Conservation (phyloP, 148 eudicot genomes). For the Fagopyrum esculentum region DNA sequence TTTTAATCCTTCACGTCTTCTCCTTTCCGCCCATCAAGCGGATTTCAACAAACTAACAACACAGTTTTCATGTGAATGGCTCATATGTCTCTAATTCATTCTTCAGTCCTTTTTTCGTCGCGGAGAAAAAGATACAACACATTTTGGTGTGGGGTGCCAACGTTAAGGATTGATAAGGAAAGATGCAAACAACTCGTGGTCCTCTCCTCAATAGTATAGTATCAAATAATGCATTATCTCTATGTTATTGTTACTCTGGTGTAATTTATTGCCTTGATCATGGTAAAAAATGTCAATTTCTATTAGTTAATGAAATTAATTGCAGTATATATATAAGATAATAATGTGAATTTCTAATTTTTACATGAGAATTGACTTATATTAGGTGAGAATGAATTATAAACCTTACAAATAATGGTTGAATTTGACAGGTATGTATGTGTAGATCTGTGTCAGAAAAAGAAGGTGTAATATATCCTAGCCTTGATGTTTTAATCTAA, state of each 20-base stretch:
- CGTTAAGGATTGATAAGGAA: neutral
- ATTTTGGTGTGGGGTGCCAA: constrained; percentile 3
- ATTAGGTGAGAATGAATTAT: constrained; percentile 4
- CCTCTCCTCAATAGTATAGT: neutral
- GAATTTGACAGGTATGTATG: constrained; percentile 8
- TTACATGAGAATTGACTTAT: neutral
- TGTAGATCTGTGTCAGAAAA: constrained; percentile 10
- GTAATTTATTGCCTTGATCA: neutral
- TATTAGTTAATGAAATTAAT: neutral
- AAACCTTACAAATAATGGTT: neutral
- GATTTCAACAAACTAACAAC: neutral
- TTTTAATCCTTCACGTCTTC: neutral
- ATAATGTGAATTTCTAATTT: neutral
- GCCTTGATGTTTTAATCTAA: neutral
- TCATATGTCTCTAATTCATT: neutral
- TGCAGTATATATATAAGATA: neutral
- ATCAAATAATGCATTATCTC: neutral
- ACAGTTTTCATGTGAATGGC: constrained; percentile 7
- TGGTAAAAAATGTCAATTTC: neutral
- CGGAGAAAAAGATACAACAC: neutral
- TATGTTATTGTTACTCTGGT: neutral
- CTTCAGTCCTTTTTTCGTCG: neutral
- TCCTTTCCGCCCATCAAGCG: neutral
- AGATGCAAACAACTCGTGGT: constrained; percentile 10
- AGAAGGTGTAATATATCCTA: neutral